phyloP scores from a whole-genome alignment of 257 asterid genomes.

The Nicotiana tabacum region DNA sequence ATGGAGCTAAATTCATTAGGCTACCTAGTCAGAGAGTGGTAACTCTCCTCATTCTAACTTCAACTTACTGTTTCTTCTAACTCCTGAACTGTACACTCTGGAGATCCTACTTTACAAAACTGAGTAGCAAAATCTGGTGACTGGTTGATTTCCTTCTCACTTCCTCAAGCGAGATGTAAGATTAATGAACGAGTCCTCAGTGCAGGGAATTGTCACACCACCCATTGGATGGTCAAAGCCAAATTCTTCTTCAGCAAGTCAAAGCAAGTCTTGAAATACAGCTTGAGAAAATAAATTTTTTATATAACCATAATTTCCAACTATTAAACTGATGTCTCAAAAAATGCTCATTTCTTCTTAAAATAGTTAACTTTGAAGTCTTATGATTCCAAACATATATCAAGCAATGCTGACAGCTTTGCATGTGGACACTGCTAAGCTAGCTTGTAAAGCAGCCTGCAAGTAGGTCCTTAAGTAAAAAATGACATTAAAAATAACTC shows the following conservation, averaged over 20 bases:
- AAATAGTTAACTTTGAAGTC: background rate
- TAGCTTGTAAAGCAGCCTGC: background rate
- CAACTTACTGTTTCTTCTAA: too few species aligned
- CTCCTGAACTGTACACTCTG: background rate
- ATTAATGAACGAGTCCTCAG: slow-evolving; percentile 24
- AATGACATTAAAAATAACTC: background rate
- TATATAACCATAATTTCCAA: too few species aligned
- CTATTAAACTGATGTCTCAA: too few species aligned
- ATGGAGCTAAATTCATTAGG: background rate
- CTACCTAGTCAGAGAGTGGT: background rate
- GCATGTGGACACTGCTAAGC: background rate
- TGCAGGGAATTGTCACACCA: slow-evolving; percentile 47
- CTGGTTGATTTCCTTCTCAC: background rate
- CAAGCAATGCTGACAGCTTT: background rate
- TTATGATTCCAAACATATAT: background rate
- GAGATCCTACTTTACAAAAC: background rate
- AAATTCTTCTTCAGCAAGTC: slow-evolving; percentile 31
- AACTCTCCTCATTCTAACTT: background rate
- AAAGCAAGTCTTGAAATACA: slow-evolving; percentile 36
- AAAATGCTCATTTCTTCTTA: background rate
- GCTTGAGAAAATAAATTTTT: background rate
- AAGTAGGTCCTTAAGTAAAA: background rate
- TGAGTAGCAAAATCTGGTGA: background rate
- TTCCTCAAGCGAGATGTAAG: slow-evolving; percentile 22
- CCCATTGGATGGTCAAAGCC: slow-evolving; percentile 53